These are phyloP conservation scores for Penicillium psychrosexuale DNA, from an alignment of 2,329 filamentous ascomycete species.

Conservation along the genomic window DNA sequence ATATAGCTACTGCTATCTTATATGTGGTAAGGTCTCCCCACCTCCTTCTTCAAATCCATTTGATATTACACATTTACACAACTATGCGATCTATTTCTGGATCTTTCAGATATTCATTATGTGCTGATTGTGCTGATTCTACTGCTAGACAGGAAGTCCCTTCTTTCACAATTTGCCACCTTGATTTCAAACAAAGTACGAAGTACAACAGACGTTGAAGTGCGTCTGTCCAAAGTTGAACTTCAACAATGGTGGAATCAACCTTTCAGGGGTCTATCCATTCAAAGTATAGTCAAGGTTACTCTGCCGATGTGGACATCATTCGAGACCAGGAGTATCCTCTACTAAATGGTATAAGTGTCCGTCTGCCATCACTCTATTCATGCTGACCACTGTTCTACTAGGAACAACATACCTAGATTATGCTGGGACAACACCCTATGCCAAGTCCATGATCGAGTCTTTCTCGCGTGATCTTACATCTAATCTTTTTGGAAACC, in stretches of 20 bases:
- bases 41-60: slow-evolving; percentile 3
- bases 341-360: slow-evolving; percentile 35
- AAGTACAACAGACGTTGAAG: neutral
- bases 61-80: slow-evolving; percentile 9
- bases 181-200: neutral
- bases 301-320: slow-evolving; percentile 46
- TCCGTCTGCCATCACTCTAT: neutral
- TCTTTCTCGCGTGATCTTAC: slow-evolving; percentile 76
- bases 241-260: slow-evolving; percentile 1
- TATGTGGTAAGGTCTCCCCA: slow-evolving; percentile 6
- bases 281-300: slow-evolving; percentile 30
- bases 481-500: slow-evolving; percentile 79
- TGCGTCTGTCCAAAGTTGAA: neutral
- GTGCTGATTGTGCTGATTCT: slow-evolving; percentile 1
- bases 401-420: slow-evolving; percentile 78
- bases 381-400: slow-evolving; percentile 2
- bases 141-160: neutral
- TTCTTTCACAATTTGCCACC: neutral
- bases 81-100: slow-evolving; percentile 9
- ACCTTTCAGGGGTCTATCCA: neutral
- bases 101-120: neutral
- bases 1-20: slow-evolving; percentile 14
- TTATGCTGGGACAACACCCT: slow-evolving; percentile 88
- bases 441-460: slow-evolving; percentile 76
- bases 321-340: slow-evolving; percentile 51